Conservation (phyloP, 371 early-diverging fungal species). For the Gilbertella persicaria region DNA sequence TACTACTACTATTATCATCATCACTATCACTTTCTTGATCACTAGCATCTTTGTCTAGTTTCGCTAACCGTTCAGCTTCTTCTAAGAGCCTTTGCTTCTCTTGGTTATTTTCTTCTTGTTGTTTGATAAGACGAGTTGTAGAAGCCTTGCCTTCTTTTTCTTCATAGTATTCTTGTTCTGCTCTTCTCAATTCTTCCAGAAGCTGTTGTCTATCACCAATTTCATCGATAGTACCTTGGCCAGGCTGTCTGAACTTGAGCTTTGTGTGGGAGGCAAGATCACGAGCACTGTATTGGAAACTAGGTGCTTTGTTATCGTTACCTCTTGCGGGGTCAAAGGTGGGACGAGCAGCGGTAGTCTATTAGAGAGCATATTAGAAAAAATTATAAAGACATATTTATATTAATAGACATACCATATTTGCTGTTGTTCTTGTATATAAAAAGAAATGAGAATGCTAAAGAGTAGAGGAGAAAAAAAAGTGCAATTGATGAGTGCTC, state of each 20-base stretch:
- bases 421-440: background rate
- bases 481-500: background rate
- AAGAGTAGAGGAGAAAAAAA: background rate
- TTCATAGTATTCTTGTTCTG: conserved; percentile 69
- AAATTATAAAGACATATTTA: background rate
- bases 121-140: conserved; percentile 22
- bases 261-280: conserved; percentile 87
- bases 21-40: conserved; percentile 59
- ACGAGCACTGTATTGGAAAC: conserved; percentile 72
- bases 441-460: background rate
- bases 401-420: no score
- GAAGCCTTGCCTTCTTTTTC: conserved; percentile 37
- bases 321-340: conserved; percentile 87
- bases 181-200: conserved; percentile 67
- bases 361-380: background rate
- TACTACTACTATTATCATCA: conserved; percentile 21
- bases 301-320: conserved; percentile 74
- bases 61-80: conserved; percentile 48
- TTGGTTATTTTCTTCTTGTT: conserved; percentile 29
- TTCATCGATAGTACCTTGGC: conserved; percentile 77
- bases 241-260: conserved; percentile 85
- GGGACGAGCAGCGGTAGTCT: conserved; percentile 80
- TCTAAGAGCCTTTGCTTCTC: conserved; percentile 34
- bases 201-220: conserved; percentile 62
- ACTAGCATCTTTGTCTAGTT: conserved; percentile 67